These are phyloP conservation scores for Saccharomycopsis sp. DNA, from an alignment of 805 yeast genomes.

Conservation along the genomic window DNA sequence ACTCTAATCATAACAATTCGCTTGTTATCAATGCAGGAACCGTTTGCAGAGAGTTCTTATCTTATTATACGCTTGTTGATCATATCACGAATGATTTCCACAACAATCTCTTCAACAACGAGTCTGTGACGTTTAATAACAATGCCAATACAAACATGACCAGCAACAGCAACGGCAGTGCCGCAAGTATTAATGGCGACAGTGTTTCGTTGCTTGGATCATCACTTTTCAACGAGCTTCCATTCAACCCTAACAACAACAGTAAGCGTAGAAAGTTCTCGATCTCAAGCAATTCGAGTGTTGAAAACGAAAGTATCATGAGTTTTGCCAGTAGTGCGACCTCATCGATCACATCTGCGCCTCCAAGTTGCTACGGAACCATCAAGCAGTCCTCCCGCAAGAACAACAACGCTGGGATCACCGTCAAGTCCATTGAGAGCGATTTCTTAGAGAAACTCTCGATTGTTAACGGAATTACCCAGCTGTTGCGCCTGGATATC, in stretches of 20 bases:
- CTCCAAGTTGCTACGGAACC: neutral
- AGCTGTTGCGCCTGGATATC: neutral
- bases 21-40: neutral
- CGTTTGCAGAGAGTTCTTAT: conserved; percentile 14
- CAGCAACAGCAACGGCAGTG: neutral
- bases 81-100: conserved; percentile 6
- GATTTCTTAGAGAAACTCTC: conserved; percentile 9
- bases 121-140: neutral
- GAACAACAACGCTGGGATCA: neutral
- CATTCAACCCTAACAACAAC: neutral
- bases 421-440: conserved; percentile 12
- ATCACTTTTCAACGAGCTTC: neutral
- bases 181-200: neutral
- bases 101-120: conserved; percentile 2
- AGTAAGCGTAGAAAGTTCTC: neutral
- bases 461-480: neutral
- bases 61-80: conserved; percentile 11
- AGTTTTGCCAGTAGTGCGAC: neutral
- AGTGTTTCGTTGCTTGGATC: neutral
- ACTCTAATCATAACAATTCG: conserved; percentile 3
- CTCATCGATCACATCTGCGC: neutral
- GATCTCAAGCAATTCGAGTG: neutral
- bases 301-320: neutral
- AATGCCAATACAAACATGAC: neutral
- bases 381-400: neutral